Percentiles rank a stretch among this genome's conserved stretches.
These are phyloP conservation scores for Monosporozyma aerobia DNA, from an alignment of 805 yeast species.

Conservation along the genomic window DNA sequence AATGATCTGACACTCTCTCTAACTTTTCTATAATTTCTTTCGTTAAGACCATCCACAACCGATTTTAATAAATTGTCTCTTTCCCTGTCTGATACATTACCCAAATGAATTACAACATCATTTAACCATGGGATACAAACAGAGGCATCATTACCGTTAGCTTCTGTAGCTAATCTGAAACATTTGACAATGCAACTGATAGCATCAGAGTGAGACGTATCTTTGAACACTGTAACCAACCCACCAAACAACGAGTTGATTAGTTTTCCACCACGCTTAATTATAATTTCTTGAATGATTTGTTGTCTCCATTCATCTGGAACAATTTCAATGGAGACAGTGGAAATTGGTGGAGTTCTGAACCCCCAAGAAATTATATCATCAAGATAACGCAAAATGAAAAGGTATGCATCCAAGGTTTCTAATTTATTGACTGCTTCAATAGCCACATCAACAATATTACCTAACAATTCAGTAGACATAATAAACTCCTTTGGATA, in stretches of 20 bases:
- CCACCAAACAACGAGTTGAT: slow-evolving; percentile 51
- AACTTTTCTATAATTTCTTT: slow-evolving; percentile 64
- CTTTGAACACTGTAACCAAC: slow-evolving; percentile 59
- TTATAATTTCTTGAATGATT: slow-evolving; percentile 38
- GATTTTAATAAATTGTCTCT: slow-evolving; percentile 50
- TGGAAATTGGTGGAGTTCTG: slow-evolving; percentile 68
- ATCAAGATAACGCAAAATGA: slow-evolving; percentile 66
- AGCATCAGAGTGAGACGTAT: slow-evolving; percentile 62
- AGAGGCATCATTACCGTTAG: slow-evolving; percentile 31
- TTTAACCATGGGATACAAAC: slow-evolving; percentile 49
- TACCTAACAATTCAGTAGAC: slow-evolving; percentile 36
- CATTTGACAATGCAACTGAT: slow-evolving; percentile 63
- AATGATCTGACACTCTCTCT: slow-evolving; percentile 68
- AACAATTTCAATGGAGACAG: slow-evolving; percentile 41
- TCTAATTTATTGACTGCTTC: slow-evolving; percentile 41
- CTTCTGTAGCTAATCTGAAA: slow-evolving; percentile 44
- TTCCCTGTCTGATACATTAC: slow-evolving; percentile 60
- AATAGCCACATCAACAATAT: slow-evolving; percentile 51
- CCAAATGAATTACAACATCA: slow-evolving; percentile 37
- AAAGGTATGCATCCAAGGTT: slow-evolving; percentile 61
- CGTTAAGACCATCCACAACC: slow-evolving; percentile 49
- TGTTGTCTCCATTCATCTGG: slow-evolving; percentile 46
- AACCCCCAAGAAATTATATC: slow-evolving; percentile 84
- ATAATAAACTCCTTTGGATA: slow-evolving; percentile 35
- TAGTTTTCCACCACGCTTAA: slow-evolving; percentile 47